Percentiles rank a stretch among this genome's conserved stretches.
These are phyloP conservation scores for Gymnopilus junonius DNA, from an alignment of 768 basidiomycete species.

Conservation along the genomic window DNA sequence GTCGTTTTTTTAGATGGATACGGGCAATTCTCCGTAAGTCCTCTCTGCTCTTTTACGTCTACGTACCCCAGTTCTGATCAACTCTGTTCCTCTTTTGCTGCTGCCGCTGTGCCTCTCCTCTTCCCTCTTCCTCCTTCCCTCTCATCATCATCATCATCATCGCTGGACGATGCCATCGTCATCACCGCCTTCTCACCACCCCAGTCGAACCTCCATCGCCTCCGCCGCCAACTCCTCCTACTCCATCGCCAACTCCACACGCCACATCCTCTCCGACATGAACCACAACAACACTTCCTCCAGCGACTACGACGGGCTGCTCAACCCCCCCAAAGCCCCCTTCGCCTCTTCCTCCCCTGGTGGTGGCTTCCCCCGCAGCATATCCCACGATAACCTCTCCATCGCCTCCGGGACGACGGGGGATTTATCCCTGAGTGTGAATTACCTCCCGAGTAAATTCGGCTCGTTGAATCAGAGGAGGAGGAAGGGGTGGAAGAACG, in stretches of 20 bases:
- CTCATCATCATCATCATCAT: background rate
- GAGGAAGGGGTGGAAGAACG: conserved; percentile 40
- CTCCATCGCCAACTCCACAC: conserved; percentile 50
- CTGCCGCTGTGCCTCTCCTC: background rate
- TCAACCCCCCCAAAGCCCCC: conserved; percentile 43
- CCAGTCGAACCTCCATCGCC: conserved; percentile 39
- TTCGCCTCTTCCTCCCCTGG: conserved; percentile 27
- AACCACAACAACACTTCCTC: conserved; percentile 19
- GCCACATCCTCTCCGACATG: conserved; percentile 45
- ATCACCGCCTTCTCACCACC: background rate
- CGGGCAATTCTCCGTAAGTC: conserved; percentile 25
- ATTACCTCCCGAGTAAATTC: conserved; percentile 82
- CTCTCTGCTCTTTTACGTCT: background rate
- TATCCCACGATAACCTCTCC: conserved; percentile 12
- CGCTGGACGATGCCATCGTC: background rate
- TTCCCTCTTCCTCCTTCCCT: background rate
- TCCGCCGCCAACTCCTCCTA: conserved; percentile 38
- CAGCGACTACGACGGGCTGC: conserved; percentile 32
- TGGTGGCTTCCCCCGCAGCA: background rate
- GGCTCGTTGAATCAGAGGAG: conserved; percentile 46
- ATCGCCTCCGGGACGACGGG: conserved; percentile 36
- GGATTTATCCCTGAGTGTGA: conserved; percentile 65
- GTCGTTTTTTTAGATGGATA: conserved; percentile 24
- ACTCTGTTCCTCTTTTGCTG: background rate
- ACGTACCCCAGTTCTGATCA: background rate